These are phyloP conservation scores for Candida suzukii DNA, from an alignment of 805 yeast species.

Conservation along the genomic window DNA sequence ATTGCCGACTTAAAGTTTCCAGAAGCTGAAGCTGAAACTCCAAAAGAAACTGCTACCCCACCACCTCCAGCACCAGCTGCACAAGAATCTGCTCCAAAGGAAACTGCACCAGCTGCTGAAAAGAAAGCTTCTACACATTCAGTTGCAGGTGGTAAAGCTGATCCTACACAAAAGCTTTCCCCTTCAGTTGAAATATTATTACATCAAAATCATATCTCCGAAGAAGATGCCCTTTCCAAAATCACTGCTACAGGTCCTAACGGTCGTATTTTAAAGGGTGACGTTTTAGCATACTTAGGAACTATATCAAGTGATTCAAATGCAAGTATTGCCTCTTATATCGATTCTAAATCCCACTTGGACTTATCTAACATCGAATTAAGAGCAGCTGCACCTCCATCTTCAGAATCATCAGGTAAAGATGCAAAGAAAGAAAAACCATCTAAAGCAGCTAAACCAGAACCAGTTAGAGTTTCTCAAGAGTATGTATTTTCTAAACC, in stretches of 20 bases:
- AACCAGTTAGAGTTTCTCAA: constrained; percentile 27
- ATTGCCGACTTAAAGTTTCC: constrained; percentile 58
- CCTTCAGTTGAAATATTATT: constrained; percentile 76
- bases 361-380: constrained; percentile 66
- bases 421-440: constrained; percentile 9
- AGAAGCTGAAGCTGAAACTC: constrained; percentile 24
- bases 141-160: constrained; percentile 36
- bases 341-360: constrained; percentile 51
- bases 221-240: constrained; percentile 60
- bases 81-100: constrained; percentile 46
- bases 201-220: constrained; percentile 52
- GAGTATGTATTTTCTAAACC: constrained; percentile 22
- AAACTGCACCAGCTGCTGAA: too few species aligned
- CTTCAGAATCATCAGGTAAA: constrained; percentile 12
- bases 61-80: constrained; percentile 10
- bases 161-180: constrained; percentile 56
- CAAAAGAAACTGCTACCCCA: constrained; percentile 12
- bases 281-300: constrained; percentile 80
- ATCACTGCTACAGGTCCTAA: constrained; percentile 84
- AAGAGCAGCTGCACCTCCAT: constrained; percentile 28
- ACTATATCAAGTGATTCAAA: constrained; percentile 53
- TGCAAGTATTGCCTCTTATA: constrained; percentile 43
- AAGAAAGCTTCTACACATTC: constrained; percentile 14
- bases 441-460: constrained; percentile 21
- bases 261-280: constrained; percentile 87